Base-by-base conservation (phyloP, 75 land plant species). In the Cunninghamia lanceolata region DNA sequence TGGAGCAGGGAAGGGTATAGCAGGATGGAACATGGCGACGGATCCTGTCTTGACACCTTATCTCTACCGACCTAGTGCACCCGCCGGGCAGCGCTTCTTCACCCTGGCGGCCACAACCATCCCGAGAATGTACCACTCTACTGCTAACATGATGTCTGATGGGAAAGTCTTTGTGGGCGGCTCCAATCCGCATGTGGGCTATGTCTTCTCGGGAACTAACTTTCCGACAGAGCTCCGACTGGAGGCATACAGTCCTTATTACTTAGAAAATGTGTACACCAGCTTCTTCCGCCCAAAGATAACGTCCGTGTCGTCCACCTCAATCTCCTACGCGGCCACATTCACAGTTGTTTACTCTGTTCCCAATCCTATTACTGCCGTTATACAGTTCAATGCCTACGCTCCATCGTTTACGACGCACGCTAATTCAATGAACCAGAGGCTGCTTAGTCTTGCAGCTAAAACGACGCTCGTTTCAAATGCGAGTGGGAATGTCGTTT, bases 171-270 rank as follows among this genome's bases (percentile, higher is more conserved):
- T 87, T 14, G 53, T 89, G 7, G 90, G 83, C 1, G 90, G 90
- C 2, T 85, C 89, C 45, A 89, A 89, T 73, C 43, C 90, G 0
- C 83, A 89, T 74, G 46, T n/a, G 17, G 74, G 47, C 76, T 89
- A 89, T 35, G 68, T 89, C 13, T 87, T 84, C 86, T 36, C 36
- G 17, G 83, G 88, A 4, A 80, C 35, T 6, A 36, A 6, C 35
- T 87, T 84, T 75, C 86, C 89, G 6, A 89, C 89, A 0, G 90
- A 89, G 86, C 86, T 89, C 4, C 76, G 89, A 16, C 56, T 89
- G 9, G 90, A 89, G 75, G 83, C 89, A 0, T 89, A 38, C 81
- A 38, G 63, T 6, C 90, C 90, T 17, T 82, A 84, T 39, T 89
- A 89, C 75, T 34, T 87, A 53, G 81, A 84, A 52, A 47, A 42